Percentiles rank a stretch among this genome's conserved stretches.
Conservation (phyloP, 2,329 filamentous ascomycete species). For the Aureobasidium sp. region DNA sequence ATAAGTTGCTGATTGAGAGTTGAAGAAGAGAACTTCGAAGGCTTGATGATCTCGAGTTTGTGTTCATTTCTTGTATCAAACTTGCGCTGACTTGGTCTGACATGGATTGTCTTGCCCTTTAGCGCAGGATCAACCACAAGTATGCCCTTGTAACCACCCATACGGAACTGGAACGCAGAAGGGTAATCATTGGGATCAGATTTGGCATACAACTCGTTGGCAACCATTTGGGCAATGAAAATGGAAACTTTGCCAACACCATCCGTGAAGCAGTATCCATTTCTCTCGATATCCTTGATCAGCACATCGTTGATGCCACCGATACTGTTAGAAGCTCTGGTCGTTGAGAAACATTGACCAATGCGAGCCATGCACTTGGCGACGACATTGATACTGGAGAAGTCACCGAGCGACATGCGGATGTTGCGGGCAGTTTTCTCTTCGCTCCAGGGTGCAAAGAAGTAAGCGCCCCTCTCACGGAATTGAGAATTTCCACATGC, state of each 20-base stretch:
- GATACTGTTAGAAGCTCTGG: slow-evolving; percentile 53
- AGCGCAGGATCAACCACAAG: slow-evolving; percentile 58
- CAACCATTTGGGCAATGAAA: slow-evolving; percentile 65
- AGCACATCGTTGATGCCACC: slow-evolving; percentile 37
- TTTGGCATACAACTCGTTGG: slow-evolving; percentile 57
- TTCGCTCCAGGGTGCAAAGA: slow-evolving; percentile 57
- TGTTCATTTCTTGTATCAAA: slow-evolving; percentile 63
- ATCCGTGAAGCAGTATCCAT: slow-evolving; percentile 78
- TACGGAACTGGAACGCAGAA: slow-evolving; percentile 83
- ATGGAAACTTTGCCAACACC: slow-evolving; percentile 88
- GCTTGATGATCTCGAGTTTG: slow-evolving; percentile 71
- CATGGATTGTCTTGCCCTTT: slow-evolving; percentile 57
- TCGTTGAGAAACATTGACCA: slow-evolving; percentile 95
- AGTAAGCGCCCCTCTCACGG: slow-evolving; percentile 83
- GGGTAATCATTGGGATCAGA: slow-evolving; percentile 47
- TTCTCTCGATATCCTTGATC: slow-evolving; percentile 49
- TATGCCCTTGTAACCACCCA: slow-evolving; percentile 88
- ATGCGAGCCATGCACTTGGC: slow-evolving; percentile 84
- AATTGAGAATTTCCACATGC: slow-evolving; percentile 96
- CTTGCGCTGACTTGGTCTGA: slow-evolving; percentile 81
- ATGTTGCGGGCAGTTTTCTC: slow-evolving; percentile 60
- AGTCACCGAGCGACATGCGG: slow-evolving; percentile 77
- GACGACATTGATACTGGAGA: slow-evolving; percentile 70
- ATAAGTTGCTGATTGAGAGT: slow-evolving; percentile 89
- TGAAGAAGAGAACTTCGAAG: slow-evolving; percentile 66